These are phyloP conservation scores for Fusarium beomiforme DNA, from an alignment of 2,329 filamentous ascomycete species.

Conservation along the genomic window DNA sequence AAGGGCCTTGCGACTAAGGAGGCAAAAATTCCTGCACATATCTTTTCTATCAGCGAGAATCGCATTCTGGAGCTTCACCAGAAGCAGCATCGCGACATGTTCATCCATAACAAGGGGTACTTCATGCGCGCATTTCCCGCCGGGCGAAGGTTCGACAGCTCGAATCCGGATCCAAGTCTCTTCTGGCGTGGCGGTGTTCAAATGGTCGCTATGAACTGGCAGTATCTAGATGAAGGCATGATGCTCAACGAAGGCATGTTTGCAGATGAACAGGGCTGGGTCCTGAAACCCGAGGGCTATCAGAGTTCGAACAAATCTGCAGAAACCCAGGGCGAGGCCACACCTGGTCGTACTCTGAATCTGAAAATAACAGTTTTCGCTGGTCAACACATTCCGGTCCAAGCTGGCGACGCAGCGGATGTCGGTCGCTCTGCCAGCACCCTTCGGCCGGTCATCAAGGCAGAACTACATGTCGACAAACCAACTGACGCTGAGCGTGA, in stretches of 20 bases:
- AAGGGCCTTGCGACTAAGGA: slow-evolving; percentile 73
- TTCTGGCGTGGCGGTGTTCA: slow-evolving; percentile 96
- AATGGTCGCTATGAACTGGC: slow-evolving; percentile 99
- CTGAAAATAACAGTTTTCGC: slow-evolving; percentile 79
- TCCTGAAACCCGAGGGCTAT: slow-evolving; percentile 83
- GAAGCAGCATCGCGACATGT: slow-evolving; percentile 78
- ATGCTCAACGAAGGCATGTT: slow-evolving; percentile 99
- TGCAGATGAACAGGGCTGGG: slow-evolving; percentile 83
- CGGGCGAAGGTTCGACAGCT: slow-evolving; percentile 80
- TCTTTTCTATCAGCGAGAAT: slow-evolving; percentile 90
- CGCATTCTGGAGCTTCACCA: slow-evolving; percentile 68
- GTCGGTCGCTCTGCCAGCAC: slow-evolving; percentile 45
- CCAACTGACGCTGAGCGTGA: slow-evolving; percentile 49
- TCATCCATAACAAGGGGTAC: slow-evolving; percentile 86
- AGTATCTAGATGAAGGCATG: slow-evolving; percentile 91
- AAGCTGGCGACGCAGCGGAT: slow-evolving; percentile 45
- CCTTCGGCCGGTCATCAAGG: slow-evolving; percentile 78
- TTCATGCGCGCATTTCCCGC: slow-evolving; percentile 94
- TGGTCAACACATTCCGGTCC: slow-evolving; percentile 71
- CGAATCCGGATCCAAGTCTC: slow-evolving; percentile 92
- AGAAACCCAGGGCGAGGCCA: slow-evolving; percentile 56
- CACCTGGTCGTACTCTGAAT: slow-evolving; percentile 66
- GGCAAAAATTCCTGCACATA: slow-evolving; percentile 69
- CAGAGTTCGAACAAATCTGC: slow-evolving; percentile 58
- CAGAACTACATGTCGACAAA: slow-evolving; percentile 83